Conservation (phyloP, 2,329 filamentous ascomycete genomes). For the Coleophoma crateriformis region DNA sequence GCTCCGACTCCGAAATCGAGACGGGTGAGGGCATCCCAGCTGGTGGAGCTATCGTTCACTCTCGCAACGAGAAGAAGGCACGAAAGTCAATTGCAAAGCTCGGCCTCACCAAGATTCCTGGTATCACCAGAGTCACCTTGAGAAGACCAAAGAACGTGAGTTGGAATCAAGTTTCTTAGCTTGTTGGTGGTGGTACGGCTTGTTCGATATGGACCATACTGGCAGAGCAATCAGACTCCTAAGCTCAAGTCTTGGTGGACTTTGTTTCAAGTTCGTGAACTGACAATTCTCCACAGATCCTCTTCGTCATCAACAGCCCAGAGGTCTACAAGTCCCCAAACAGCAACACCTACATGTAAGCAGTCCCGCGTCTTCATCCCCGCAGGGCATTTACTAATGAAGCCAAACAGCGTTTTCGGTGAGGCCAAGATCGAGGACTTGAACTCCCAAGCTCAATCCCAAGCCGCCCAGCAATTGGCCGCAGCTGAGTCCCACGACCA, state of each 20-base stretch:
- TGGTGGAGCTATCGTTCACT: slow-evolving; percentile 88
- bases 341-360: slow-evolving; percentile 99
- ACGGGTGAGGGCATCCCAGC: slow-evolving; percentile 65
- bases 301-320: slow-evolving; percentile 99
- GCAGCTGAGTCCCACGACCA: slow-evolving; percentile 50
- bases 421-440: slow-evolving; percentile 99
- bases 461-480: slow-evolving; percentile 91
- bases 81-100: slow-evolving; percentile 99
- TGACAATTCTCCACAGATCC: slow-evolving; percentile 56
- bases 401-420: slow-evolving; percentile 76
- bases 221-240: too few species aligned
- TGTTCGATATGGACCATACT: too few species aligned
- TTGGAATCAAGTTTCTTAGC: slow-evolving; percentile 22
- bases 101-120: slow-evolving; percentile 90
- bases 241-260: too few species aligned
- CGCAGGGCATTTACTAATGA: too few species aligned
- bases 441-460: slow-evolving; percentile 95
- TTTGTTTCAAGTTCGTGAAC: too few species aligned
- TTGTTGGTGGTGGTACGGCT: background rate
- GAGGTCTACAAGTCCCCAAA: slow-evolving; percentile 99
- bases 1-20: slow-evolving; percentile 74
- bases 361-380: slow-evolving; percentile 11
- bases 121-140: slow-evolving; percentile 97
- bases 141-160: slow-evolving; percentile 98
- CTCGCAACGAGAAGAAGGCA: slow-evolving; percentile 99